Evolutionary conservation across 2,329 filamentous ascomycete genomes (phyloP).

Genomic region (Fusarium domesticum): DNA sequence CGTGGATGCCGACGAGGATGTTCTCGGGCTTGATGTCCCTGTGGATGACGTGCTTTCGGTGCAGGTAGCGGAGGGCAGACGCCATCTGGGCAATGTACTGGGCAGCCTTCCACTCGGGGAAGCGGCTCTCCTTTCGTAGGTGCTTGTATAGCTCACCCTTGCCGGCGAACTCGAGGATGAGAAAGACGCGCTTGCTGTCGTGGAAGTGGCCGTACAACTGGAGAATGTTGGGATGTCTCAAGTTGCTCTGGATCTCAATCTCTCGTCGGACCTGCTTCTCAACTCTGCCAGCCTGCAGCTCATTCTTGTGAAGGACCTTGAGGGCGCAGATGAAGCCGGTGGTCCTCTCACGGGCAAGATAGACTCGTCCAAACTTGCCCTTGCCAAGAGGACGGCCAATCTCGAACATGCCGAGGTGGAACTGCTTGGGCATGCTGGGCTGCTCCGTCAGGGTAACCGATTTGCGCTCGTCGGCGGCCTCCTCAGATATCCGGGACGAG

Average conservation of each 20-base stretch:
- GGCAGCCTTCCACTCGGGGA: conserved; percentile 80
- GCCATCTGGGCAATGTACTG: conserved; percentile 89
- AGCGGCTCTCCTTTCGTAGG: conserved; percentile 70
- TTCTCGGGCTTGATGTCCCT: conserved; percentile 98
- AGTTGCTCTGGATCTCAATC: conserved; percentile 84
- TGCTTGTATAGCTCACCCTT: conserved; percentile 88
- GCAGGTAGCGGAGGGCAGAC: conserved; percentile 79
- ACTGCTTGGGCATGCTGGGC: conserved; percentile 58
- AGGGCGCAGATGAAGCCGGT: conserved; percentile 81
- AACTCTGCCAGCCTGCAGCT: conserved; percentile 70
- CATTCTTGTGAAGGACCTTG: conserved; percentile 81
- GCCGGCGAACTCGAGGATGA: conserved; percentile 82
- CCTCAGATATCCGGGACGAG: conserved; percentile 45
- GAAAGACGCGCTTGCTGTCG: conserved; percentile 80
- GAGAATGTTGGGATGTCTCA: conserved; percentile 80
- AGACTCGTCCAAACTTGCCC: conserved; percentile 84
- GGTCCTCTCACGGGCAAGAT: conserved; percentile 74
- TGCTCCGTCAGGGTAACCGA: conserved; percentile 55
- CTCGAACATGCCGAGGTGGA: conserved; percentile 92
- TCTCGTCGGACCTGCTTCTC: conserved; percentile 85
- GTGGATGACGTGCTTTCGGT: conserved; percentile 97
- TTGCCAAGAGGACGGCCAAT: conserved; percentile 84
- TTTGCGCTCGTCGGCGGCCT: conserved; percentile 50
- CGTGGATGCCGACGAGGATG: conserved; percentile 91
- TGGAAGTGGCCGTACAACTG: conserved; percentile 84